Conservation (phyloP, 2,329 filamentous ascomycete genomes). For the Neofusicoccum parvum region DNA sequence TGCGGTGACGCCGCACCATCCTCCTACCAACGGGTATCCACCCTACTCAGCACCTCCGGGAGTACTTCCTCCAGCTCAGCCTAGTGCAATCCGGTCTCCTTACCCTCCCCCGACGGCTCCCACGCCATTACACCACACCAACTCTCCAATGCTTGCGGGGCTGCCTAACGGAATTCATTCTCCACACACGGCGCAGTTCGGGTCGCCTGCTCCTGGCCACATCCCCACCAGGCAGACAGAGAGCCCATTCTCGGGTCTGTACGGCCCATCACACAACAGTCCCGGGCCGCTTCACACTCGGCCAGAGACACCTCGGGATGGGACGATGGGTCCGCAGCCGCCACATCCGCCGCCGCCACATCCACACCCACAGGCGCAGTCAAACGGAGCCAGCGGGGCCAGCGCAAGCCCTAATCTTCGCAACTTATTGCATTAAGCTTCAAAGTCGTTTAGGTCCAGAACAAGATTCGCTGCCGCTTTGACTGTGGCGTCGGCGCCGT, state of each 20-base stretch:
- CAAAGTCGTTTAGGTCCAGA: neutral
- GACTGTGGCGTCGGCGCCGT: too few relatives aligned
- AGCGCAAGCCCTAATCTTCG: conserved; percentile 52
- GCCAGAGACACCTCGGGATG: conserved; percentile 38
- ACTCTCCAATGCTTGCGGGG: conserved; percentile 28
- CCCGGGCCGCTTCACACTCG: conserved; percentile 28
- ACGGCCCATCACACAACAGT: neutral
- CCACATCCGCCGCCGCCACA: conserved; percentile 3
- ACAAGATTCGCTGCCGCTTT: neutral
- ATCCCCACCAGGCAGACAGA: conserved; percentile 32
- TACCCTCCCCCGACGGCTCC: conserved; percentile 34
- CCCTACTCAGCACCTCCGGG: conserved; percentile 33
- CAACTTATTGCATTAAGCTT: conserved; percentile 47
- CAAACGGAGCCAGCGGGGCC: conserved; percentile 33
- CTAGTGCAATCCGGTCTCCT: conserved; percentile 28
- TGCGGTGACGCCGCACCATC: conserved; percentile 30
- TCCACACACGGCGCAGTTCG: conserved; percentile 27
- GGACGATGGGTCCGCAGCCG: conserved; percentile 31
- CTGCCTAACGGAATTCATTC: conserved; percentile 24
- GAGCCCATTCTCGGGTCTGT: conserved; percentile 33
- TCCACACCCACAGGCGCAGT: conserved; percentile 20
- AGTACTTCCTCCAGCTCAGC: conserved; percentile 34
- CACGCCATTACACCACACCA: conserved; percentile 34
- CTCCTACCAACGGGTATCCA: conserved; percentile 37
- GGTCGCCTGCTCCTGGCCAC: conserved; percentile 22